Base-by-base conservation (phyloP, 1,139 yeast genomes). In the Kodamaea arcana region DNA sequence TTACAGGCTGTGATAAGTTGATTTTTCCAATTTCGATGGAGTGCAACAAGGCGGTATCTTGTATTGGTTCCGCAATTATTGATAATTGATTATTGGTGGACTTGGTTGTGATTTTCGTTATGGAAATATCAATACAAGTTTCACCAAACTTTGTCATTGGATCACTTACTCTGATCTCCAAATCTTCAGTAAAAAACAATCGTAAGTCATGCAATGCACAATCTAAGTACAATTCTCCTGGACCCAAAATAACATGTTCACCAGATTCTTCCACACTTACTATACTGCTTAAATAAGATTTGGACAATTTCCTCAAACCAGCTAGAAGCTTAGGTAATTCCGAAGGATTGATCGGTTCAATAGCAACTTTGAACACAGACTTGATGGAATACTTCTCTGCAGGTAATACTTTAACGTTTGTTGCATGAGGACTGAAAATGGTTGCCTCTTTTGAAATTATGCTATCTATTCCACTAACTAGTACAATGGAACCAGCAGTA, bases 141-240 rank as follows among this genome's bases (percentile, higher is more conserved):
- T 94, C 99, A 23, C 85, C 62, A 47, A 92, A 87, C 40, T 74
- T 75, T 0, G 90, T 80, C 56, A 83, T 74, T 2, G 97, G 96
- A 50, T 83, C 94, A 37, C 96, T 84, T 2, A 88, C 83, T 51
- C 81, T 84, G 35, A 92, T 77, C 34, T 83, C 85, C 33, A 88
- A 68, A 31, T 76, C 77, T 33, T 65, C 54, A 0, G 84, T 74
- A 52, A 69, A 74, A 41, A 80, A 55, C 14, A 65, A 56, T 42
- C 97, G 66, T 31, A 92, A 60, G 51, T 87, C 97, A 56, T 82
- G 86, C 35, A 94, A 56, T 20, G 84, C 64, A 47, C 94, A 85
- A 56, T 94, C 98, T 61, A 94, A 58, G 51, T 85, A 87, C 13
- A 92, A 52, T 52, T 94, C 98, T 4, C 98, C 98, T 3, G 88